Evolutionary conservation across 345 rosid species (phyloP).

Genomic region (Erysimum cheiranthoides): DNA sequence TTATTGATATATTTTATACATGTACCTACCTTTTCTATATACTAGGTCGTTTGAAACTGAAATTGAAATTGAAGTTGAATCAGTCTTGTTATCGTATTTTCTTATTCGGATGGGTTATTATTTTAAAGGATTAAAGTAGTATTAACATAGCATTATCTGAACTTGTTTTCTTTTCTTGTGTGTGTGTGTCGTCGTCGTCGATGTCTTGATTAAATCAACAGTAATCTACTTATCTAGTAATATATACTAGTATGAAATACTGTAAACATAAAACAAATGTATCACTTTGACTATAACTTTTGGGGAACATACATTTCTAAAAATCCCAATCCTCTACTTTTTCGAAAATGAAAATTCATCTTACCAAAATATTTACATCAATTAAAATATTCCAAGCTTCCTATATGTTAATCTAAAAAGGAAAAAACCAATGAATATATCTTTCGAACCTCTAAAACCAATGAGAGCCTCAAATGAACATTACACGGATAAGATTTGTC

Average conservation of each 20-base stretch:
- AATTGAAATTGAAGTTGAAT: slow-evolving; percentile 14
- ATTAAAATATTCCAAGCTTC: not conserved
- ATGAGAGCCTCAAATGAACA: slow-evolving; percentile 16
- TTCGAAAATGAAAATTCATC: not conserved
- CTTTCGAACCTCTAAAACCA: not conserved
- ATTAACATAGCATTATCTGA: slow-evolving; percentile 2
- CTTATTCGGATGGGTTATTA: not conserved
- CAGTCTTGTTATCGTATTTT: slow-evolving; percentile 3
- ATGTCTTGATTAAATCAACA: slow-evolving; percentile 32
- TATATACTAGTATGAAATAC: no score
- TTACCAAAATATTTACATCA: not conserved
- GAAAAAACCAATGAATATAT: not conserved
- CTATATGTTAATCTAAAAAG: not conserved
- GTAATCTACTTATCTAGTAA: slow-evolving; percentile 12
- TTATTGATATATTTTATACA: not conserved
- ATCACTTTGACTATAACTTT: slow-evolving; percentile 26
- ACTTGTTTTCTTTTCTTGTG: not conserved
- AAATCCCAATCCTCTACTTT: not conserved
- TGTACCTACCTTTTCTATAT: not conserved
- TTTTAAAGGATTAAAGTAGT: not conserved
- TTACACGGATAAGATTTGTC: slow-evolving; percentile 30
- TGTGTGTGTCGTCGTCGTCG: slow-evolving; percentile 1
- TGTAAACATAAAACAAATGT: slow-evolving; percentile 9
- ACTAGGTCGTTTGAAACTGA: slow-evolving; percentile 12
- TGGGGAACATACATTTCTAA: not conserved